Percentiles rank a stretch among this genome's conserved stretches.
Evolutionary conservation across 2,329 filamentous ascomycete genomes (phyloP).

Genomic region (Scytalidium sp.): DNA sequence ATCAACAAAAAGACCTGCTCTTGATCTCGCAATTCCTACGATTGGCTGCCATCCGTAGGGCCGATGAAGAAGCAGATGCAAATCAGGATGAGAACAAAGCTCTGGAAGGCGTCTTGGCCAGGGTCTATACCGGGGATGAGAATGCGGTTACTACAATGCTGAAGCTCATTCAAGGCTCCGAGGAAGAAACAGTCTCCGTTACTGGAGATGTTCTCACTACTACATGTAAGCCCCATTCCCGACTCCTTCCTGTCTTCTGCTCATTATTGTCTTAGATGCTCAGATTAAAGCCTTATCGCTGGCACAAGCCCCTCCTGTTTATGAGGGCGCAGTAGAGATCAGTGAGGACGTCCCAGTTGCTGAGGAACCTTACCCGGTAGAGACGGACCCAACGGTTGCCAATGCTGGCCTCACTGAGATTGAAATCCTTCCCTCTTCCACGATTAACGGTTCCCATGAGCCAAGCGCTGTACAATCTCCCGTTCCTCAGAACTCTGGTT

Average conservation of each 20-base stretch:
- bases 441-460: conserved; percentile 43
- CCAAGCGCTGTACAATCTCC: conserved; percentile 17
- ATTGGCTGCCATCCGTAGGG: conserved; percentile 71
- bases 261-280: conserved; percentile 42
- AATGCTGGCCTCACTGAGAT: conserved; percentile 69
- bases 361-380: conserved; percentile 31
- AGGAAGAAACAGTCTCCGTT: conserved; percentile 64
- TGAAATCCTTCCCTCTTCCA: conserved; percentile 39
- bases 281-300: conserved; percentile 55
- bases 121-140: conserved; percentile 77
- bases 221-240: conserved; percentile 58
- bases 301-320: conserved; percentile 41
- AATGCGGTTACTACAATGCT: conserved; percentile 71
- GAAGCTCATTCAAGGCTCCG: conserved; percentile 71
- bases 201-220: conserved; percentile 62
- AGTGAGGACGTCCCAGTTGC: conserved; percentile 29
- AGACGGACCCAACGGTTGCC: conserved; percentile 64
- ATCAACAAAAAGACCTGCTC: conserved; percentile 63
- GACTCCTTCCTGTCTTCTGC: neutral
- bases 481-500: conserved; percentile 46
- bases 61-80: conserved; percentile 63
- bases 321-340: conserved; percentile 27
- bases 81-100: conserved; percentile 71
- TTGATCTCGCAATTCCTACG: conserved; percentile 77
- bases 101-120: conserved; percentile 74